Conservation (phyloP, 129 eudicot genomes). For the Logfia minima region DNA sequence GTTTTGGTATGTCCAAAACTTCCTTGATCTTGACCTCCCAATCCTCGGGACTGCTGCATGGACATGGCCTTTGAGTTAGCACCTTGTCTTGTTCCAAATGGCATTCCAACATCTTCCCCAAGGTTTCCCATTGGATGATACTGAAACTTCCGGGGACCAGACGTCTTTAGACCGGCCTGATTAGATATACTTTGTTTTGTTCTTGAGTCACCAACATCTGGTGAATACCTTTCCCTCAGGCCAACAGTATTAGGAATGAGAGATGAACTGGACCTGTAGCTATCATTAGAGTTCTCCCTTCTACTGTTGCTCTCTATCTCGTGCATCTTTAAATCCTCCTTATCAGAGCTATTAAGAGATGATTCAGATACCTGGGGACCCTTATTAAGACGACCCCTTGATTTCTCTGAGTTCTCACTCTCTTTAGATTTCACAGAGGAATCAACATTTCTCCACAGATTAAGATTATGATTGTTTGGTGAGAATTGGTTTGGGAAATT, state of each 20-base stretch:
- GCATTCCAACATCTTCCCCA: slow-evolving; percentile 60
- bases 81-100: slow-evolving; percentile 51
- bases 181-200: slow-evolving; percentile 50
- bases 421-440: slow-evolving; percentile 45
- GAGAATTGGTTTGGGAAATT: slow-evolving; percentile 36
- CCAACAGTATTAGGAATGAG: slow-evolving; percentile 45
- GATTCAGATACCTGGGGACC: slow-evolving; percentile 54
- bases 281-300: slow-evolving; percentile 62
- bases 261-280: slow-evolving; percentile 52
- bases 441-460: slow-evolving; percentile 57
- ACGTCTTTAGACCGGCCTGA: slow-evolving; percentile 37
- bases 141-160: slow-evolving; percentile 70
- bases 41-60: slow-evolving; percentile 47
- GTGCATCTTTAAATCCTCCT: slow-evolving; percentile 43
- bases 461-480: slow-evolving; percentile 41
- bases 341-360: slow-evolving; percentile 43
- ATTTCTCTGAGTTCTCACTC: slow-evolving; percentile 41
- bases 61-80: slow-evolving; percentile 33
- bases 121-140: slow-evolving; percentile 89
- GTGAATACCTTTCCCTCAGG: slow-evolving; percentile 38
- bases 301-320: slow-evolving; percentile 45
- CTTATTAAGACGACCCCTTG: slow-evolving; percentile 40
- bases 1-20: slow-evolving; percentile 38
- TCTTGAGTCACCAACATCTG: slow-evolving; percentile 57
- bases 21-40: slow-evolving; percentile 41